phyloP scores from a whole-genome alignment of 2,329 filamentous ascomycete genomes.

The Trichoderma cornu-damae region DNA sequence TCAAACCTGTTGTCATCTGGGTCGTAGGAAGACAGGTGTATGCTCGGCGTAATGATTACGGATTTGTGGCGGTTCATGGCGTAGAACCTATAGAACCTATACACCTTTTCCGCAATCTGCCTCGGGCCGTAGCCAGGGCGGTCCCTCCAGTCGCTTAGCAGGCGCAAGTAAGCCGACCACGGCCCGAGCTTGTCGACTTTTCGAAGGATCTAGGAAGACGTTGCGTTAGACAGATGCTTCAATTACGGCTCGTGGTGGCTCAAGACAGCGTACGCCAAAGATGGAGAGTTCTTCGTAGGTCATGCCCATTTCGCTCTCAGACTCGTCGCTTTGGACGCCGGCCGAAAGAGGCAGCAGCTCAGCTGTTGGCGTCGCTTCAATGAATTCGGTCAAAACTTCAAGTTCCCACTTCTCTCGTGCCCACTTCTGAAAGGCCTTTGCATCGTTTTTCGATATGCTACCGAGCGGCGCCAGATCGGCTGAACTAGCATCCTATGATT shows the following conservation, averaged over 20 bases:
- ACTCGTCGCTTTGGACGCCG: conserved; percentile 5
- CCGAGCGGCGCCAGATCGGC: too few relatives aligned
- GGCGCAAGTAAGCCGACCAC: conserved; percentile 36
- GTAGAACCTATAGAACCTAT: too few relatives aligned
- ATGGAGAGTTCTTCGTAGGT: not conserved
- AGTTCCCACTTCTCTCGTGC: conserved; percentile 24
- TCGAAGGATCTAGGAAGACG: not conserved
- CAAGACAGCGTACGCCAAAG: not conserved
- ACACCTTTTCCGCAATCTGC: conserved; percentile 36
- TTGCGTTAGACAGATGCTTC: not conserved
- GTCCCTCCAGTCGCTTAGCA: conserved; percentile 38
- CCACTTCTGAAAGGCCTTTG: too few relatives aligned
- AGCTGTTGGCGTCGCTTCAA: too few relatives aligned
- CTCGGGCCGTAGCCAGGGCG: conserved; percentile 26
- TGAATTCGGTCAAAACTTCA: not conserved
- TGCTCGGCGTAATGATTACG: too few relatives aligned
- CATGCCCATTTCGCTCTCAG: conserved; percentile 2
- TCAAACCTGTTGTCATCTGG: too few relatives aligned
- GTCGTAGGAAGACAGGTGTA: too few relatives aligned
- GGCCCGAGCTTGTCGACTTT: conserved; percentile 38
- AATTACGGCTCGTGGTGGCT: not conserved
- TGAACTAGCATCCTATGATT: too few relatives aligned
- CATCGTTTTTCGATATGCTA: too few relatives aligned
- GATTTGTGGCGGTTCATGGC: too few relatives aligned
- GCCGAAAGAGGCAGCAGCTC: not conserved